These are phyloP conservation scores for Saccharomycopsis sp. DNA, from an alignment of 805 yeast genomes.

Conservation along the genomic window DNA sequence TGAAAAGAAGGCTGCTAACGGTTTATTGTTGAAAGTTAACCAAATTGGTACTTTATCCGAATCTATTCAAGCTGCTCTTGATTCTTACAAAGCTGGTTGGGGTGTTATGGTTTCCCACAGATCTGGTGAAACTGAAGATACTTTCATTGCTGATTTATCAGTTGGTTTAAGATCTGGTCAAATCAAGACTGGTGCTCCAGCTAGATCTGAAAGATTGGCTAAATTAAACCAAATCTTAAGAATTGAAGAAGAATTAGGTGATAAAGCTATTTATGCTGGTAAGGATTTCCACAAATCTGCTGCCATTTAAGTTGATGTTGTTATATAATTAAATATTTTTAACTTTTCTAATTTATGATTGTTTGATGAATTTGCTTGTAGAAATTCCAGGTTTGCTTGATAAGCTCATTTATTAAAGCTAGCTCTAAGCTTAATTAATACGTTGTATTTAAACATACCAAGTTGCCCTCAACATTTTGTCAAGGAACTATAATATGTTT, in stretches of 20 bases:
- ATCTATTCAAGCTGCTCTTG: conserved; percentile 94
- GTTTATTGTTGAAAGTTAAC: conserved; percentile 93
- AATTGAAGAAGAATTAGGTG: conserved; percentile 97
- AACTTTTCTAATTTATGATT: too few relatives aligned
- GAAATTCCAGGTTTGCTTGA: too few relatives aligned
- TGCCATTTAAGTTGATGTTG: conserved; percentile 25
- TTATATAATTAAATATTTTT: too few relatives aligned
- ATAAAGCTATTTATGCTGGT: conserved; percentile 95
- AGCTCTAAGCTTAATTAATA: too few relatives aligned
- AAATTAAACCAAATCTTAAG: conserved; percentile 97
- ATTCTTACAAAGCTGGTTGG: conserved; percentile 94
- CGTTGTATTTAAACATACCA: too few relatives aligned
- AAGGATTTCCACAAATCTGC: conserved; percentile 62
- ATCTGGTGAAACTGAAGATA: conserved; percentile 99
- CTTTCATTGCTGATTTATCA: conserved; percentile 93
- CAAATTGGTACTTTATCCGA: conserved; percentile 96
- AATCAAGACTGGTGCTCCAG: conserved; percentile 99
- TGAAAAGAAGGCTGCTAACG: conserved; percentile 92
- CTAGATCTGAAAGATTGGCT: conserved; percentile 99
- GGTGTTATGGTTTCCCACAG: conserved; percentile 99
- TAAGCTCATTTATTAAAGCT: too few relatives aligned
- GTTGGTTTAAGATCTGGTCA: conserved; percentile 99
- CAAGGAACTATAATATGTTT: too few relatives aligned
- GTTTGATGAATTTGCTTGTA: too few relatives aligned
- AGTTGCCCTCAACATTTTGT: too few relatives aligned